Conservation (phyloP, 179 eudicot species). For the Sideroxylon spinosum region DNA sequence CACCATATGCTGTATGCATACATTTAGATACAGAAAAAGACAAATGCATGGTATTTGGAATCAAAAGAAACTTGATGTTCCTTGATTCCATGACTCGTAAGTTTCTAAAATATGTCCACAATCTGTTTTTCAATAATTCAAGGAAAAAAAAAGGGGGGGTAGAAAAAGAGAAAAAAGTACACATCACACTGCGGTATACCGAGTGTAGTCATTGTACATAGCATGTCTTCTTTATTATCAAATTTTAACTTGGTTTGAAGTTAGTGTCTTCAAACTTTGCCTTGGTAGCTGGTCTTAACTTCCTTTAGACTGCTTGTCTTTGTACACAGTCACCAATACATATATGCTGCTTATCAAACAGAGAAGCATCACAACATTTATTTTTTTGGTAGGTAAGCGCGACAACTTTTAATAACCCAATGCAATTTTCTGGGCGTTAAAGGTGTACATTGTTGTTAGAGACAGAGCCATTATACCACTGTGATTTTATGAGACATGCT, state of each 20-base stretch:
- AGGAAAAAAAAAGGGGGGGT: neutral
- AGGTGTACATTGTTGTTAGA: neutral
- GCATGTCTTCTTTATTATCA: neutral
- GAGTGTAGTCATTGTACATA: neutral
- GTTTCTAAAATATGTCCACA: slow-evolving; percentile 15
- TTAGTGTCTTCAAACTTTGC: slow-evolving; percentile 12
- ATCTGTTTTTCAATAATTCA: slow-evolving; percentile 12
- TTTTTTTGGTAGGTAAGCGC: too few relatives aligned
- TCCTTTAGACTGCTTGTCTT: neutral
- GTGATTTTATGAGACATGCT: neutral
- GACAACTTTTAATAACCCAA: neutral
- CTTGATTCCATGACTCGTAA: slow-evolving; percentile 14
- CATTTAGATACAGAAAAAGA: neutral
- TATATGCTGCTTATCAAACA: neutral
- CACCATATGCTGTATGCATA: too few relatives aligned
- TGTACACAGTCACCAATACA: neutral
- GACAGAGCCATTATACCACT: neutral
- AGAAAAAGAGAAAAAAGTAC: neutral
- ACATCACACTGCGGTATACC: neutral
- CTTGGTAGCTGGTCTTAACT: slow-evolving; percentile 7
- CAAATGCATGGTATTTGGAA: slow-evolving; percentile 16
- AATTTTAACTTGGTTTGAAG: slow-evolving; percentile 14
- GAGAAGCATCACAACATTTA: neutral
- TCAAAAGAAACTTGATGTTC: slow-evolving; percentile 8
- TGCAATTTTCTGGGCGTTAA: neutral